Conservation (phyloP, 257 asterid genomes). For the Lavandula angustifolia region DNA sequence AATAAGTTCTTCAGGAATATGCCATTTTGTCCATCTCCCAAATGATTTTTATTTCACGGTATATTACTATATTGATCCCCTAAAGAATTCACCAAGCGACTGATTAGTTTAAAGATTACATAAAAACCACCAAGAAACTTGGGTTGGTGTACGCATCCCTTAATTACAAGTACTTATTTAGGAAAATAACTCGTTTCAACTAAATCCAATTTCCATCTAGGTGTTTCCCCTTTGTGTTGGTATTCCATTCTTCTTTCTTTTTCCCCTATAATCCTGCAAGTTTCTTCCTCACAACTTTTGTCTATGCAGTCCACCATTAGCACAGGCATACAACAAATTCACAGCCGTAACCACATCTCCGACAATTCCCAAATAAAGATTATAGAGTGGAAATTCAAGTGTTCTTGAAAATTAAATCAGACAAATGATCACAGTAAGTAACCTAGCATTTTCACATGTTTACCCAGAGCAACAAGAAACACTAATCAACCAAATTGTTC, state of each 20-base stretch:
- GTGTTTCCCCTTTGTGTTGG: neutral
- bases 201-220: neutral
- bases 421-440: no score
- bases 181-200: neutral
- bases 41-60: neutral
- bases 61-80: neutral
- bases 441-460: no score
- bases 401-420: no score
- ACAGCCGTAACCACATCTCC: neutral
- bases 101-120: neutral
- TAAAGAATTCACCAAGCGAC: neutral
- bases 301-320: slow-evolving; percentile 6
- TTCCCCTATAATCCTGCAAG: neutral
- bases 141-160: neutral
- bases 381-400: no score
- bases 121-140: neutral
- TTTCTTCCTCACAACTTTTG: neutral
- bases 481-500: no score
- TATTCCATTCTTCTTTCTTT: neutral
- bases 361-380: no score
- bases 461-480: no score
- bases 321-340: neutral
- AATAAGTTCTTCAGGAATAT: neutral
- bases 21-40: neutral
- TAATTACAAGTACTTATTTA: neutral